Percentiles rank a stretch among this genome's conserved stretches.
Conservation (phyloP, 441 rosid genomes). For the Breynia disticha region DNA sequence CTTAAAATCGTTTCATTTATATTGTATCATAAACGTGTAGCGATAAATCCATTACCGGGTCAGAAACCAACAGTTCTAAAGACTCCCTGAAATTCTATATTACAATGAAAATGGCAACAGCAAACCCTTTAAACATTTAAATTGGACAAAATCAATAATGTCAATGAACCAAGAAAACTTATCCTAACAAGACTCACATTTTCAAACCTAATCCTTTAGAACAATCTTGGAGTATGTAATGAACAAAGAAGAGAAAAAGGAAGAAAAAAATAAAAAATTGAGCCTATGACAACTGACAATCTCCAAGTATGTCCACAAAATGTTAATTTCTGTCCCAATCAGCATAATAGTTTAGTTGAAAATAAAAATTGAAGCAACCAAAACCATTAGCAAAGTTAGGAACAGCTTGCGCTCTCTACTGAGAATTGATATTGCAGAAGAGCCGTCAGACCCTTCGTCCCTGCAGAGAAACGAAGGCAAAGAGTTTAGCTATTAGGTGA, state of each 20-base stretch:
- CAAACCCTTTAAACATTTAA: too few species aligned
- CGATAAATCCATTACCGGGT: too few species aligned
- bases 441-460: conserved; percentile 13
- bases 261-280: neutral
- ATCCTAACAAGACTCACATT: neutral
- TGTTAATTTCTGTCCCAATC: neutral
- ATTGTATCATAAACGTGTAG: too few species aligned
- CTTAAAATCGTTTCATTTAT: too few species aligned
- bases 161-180: neutral
- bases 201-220: neutral
- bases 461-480: conserved; percentile 29
- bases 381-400: conserved; percentile 23
- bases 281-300: neutral
- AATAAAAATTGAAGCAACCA: conserved; percentile 20
- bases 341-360: conserved; percentile 13
- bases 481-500: neutral
- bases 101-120: too few species aligned
- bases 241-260: neutral
- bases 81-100: too few species aligned
- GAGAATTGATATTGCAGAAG: conserved; percentile 33
- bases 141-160: neutral
- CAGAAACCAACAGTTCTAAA: too few species aligned
- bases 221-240: neutral
- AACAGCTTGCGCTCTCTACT: conserved; percentile 25
- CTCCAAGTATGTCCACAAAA: neutral